Percentiles rank a stretch among this genome's conserved stretches.
Evolutionary conservation across 495 filamentous ascomycete genomes (phyloP).

Genomic region (Rostrohypoxylon terebratum): DNA sequence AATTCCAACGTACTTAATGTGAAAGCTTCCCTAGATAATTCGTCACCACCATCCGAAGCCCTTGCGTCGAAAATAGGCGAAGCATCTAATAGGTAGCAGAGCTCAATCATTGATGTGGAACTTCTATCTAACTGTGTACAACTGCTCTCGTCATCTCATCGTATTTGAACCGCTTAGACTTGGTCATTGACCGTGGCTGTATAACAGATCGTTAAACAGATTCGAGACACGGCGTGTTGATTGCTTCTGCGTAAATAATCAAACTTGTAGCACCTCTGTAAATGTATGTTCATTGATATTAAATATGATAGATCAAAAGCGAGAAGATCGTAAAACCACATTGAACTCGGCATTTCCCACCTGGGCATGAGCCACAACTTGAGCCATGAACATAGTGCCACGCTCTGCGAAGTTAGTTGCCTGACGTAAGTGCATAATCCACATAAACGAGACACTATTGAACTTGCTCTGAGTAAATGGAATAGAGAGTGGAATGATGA

Average conservation of each 20-base stretch:
- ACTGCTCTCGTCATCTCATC: not conserved
- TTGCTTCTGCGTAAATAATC: not conserved
- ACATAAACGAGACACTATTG: too few species aligned
- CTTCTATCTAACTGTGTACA: not conserved
- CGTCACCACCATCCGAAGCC: not conserved
- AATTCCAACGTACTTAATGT: not conserved
- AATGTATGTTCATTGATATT: not conserved
- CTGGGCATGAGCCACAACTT: too few species aligned
- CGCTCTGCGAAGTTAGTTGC: too few species aligned
- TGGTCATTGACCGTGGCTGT: not conserved
- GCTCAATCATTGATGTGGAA: not conserved
- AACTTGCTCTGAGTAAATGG: too few species aligned
- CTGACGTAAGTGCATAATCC: too few species aligned
- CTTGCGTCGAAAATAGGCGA: not conserved
- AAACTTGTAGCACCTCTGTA: not conserved
- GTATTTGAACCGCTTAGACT: not conserved
- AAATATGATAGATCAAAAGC: not conserved
- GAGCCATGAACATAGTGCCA: too few species aligned
- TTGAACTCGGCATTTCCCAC: too few species aligned
- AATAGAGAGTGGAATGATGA: not conserved
- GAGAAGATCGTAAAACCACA: not conserved
- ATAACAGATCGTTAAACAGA: not conserved
- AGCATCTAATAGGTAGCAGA: not conserved
- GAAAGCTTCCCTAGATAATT: not conserved
- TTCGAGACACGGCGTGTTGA: not conserved